phyloP scores from a whole-genome alignment of 495 filamentous ascomycete genomes.

The Penicillium paradoxum region DNA sequence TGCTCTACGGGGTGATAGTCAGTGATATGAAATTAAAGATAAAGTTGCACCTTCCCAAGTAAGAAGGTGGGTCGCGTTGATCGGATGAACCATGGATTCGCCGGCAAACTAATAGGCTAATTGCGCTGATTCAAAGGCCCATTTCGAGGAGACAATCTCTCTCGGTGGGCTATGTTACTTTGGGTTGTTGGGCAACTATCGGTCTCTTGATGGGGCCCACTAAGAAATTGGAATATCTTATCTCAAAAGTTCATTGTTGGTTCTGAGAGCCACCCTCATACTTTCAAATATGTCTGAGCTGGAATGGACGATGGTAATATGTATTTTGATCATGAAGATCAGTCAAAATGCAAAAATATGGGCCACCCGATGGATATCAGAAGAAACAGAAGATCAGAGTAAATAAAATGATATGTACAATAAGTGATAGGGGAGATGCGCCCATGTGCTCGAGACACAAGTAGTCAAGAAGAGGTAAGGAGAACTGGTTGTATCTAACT shows the following conservation, averaged over 20 bases:
- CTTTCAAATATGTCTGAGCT: not conserved
- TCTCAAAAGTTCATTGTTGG: not conserved
- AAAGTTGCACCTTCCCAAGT: not conserved
- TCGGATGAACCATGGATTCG: not conserved
- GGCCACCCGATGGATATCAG: constrained; percentile 4
- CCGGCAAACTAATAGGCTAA: no score
- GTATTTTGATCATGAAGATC: not conserved
- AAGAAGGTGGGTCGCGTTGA: not conserved
- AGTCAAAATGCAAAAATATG: not conserved
- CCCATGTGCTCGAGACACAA: not conserved
- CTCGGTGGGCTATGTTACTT: not conserved
- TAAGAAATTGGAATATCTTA: not conserved
- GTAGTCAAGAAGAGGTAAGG: no score
- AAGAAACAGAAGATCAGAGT: not conserved
- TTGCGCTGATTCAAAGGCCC: no score
- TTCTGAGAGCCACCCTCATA: not conserved
- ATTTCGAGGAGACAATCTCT: not conserved
- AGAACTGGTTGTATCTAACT: not conserved
- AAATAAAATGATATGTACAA: constrained; percentile 7
- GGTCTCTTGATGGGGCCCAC: not conserved
- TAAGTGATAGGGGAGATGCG: constrained; percentile 6
- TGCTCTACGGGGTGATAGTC: not conserved
- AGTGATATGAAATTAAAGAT: not conserved
- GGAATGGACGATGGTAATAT: not conserved
- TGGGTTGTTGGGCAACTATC: not conserved